A percentile compares a stretch with the other conserved stretches of the same genome.
Conservation (phyloP, 1,284 basidiomycete genomes). For the Tranzscheliella williamsii region DNA sequence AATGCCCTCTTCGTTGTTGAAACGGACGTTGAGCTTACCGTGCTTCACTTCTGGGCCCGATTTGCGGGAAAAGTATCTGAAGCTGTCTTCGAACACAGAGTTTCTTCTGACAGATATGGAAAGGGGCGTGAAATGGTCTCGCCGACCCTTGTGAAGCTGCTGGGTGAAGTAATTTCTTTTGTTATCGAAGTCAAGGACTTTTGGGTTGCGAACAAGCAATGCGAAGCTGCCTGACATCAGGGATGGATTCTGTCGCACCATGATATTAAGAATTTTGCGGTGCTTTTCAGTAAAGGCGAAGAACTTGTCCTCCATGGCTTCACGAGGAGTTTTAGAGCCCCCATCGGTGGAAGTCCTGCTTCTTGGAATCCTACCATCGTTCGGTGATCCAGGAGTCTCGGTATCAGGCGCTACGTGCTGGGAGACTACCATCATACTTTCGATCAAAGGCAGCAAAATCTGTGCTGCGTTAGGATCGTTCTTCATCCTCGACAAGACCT, state of each 20-base stretch:
- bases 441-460: conserved; percentile 56
- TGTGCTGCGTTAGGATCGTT: conserved; percentile 55
- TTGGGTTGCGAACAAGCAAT: conserved; percentile 89
- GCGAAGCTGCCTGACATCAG: conserved; percentile 98
- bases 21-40: conserved; percentile 94
- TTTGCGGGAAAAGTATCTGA: conserved; percentile 84
- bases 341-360: conserved; percentile 25
- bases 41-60: conserved; percentile 96
- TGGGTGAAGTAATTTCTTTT: conserved; percentile 98
- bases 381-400: conserved; percentile 11
- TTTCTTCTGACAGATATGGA: conserved; percentile 90
- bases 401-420: conserved; percentile 70
- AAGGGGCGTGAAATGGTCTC: conserved; percentile 80
- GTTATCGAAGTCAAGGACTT: conserved; percentile 99
- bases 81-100: conserved; percentile 96
- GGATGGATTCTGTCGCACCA: conserved; percentile 97
- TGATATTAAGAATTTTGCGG: conserved; percentile 90
- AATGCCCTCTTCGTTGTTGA: conserved; percentile 96
- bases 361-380: conserved; percentile 19
- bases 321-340: conserved; percentile 36
- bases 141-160: conserved; percentile 79
- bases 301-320: conserved; percentile 75
- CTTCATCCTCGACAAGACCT: conserved; percentile 51
- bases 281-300: conserved; percentile 92
- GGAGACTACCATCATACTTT: conserved; percentile 89